Percentiles rank a stretch among this genome's conserved stretches.
phyloP scores from a whole-genome alignment of 225 moss, liverwort and hornwort species.

The Asterella californica region DNA sequence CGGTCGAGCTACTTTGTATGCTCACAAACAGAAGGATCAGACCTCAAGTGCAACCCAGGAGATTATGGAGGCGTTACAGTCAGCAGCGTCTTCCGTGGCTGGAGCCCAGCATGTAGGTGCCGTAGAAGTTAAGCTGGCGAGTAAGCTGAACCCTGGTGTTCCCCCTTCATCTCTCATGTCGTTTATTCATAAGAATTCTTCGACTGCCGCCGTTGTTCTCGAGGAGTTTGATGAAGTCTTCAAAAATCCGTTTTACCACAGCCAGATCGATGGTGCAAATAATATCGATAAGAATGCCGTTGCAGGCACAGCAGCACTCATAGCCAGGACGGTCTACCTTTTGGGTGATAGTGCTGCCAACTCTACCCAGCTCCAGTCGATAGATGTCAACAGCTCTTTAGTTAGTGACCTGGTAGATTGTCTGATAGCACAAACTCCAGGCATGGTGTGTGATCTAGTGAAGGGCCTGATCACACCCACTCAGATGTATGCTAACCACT shows the following conservation, averaged over 20 bases:
- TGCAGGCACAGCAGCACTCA: constrained; percentile 59
- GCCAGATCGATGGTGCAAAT: constrained; percentile 58
- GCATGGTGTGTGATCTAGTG: constrained; percentile 80
- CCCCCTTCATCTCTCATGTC: constrained; percentile 96
- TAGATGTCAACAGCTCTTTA: constrained; percentile 74
- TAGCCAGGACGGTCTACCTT: constrained; percentile 64
- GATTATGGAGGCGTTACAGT: constrained; percentile 65
- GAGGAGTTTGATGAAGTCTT: constrained; percentile 85
- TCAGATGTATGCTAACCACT: constrained; percentile 65
- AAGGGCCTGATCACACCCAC: constrained; percentile 72
- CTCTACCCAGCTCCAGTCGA: constrained; percentile 50
- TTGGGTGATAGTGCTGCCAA: constrained; percentile 64
- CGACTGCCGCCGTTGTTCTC: constrained; percentile 65
- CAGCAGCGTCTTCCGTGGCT: constrained; percentile 48
- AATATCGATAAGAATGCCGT: constrained; percentile 62
- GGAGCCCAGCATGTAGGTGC: constrained; percentile 33
- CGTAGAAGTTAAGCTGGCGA: constrained; percentile 62
- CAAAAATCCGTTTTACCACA: constrained; percentile 68
- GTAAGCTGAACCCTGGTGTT: constrained; percentile 67
- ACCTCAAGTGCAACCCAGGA: constrained; percentile 42
- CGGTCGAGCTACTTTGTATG: constrained; percentile 51
- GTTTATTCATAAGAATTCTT: constrained; percentile 57
- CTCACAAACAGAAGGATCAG: constrained; percentile 56
- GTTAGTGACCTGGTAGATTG: constrained; percentile 74
- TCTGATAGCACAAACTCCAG: constrained; percentile 49